Percentiles rank a stretch among this genome's conserved stretches.
Evolutionary conservation across 169 alveolate species (phyloP).

Genomic region (Babesia divergens): DNA sequence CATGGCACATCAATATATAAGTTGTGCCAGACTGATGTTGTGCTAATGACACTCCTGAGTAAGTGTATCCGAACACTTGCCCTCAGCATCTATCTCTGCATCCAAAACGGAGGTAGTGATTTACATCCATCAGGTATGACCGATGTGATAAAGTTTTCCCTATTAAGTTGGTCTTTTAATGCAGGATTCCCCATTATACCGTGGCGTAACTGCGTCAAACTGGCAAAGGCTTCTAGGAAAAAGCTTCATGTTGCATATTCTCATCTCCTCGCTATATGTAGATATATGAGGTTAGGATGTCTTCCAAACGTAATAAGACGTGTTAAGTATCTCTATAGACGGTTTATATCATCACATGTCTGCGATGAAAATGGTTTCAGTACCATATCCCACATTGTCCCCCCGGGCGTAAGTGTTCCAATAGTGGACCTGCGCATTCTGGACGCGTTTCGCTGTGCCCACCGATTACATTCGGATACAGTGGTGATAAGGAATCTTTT

Average conservation of each 20-base stretch:
- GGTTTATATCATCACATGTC: background rate
- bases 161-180: background rate
- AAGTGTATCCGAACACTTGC: slow-evolving; percentile 2
- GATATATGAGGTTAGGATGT: background rate
- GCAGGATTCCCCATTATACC: background rate
- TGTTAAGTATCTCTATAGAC: background rate
- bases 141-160: background rate
- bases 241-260: background rate
- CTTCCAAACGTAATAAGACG: background rate
- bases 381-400: background rate
- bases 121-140: background rate
- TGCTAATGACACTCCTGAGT: background rate
- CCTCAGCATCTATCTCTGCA: background rate
- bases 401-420: background rate
- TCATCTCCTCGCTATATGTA: background rate
- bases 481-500: background rate
- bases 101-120: background rate
- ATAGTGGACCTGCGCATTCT: background rate
- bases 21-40: background rate
- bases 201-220: background rate
- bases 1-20: background rate
- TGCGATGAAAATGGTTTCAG: background rate
- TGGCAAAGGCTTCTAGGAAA: background rate
- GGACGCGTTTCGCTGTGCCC: background rate
- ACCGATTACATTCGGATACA: background rate